phyloP scores from a whole-genome alignment of 306 rosid genomes.

The Neltuma alba region DNA sequence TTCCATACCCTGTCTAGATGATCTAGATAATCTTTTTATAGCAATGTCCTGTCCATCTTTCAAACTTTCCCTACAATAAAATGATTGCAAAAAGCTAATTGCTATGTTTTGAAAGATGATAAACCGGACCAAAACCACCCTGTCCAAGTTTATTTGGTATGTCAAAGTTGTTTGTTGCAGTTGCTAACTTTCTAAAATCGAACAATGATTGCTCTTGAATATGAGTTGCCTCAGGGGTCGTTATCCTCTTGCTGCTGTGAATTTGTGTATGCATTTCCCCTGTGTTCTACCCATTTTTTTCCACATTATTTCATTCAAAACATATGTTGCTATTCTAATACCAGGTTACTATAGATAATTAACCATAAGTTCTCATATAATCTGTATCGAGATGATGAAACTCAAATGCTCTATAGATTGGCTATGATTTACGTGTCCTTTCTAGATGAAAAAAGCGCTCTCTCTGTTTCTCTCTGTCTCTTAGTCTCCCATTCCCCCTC shows the following conservation, averaged over 20 bases:
- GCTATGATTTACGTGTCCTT: no score
- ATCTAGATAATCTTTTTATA: constrained; percentile 27
- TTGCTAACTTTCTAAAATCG: constrained; percentile 22
- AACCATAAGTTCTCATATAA: no score
- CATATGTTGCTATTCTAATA: no score
- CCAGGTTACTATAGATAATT: not conserved
- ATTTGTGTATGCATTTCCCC: not conserved
- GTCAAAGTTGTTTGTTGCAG: constrained; percentile 38
- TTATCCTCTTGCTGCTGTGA: not conserved
- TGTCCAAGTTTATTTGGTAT: not conserved
- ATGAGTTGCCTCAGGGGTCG: not conserved
- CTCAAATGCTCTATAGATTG: not conserved
- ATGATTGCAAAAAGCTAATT: no score
- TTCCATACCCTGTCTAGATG: constrained; percentile 31
- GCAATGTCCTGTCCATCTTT: constrained; percentile 27
- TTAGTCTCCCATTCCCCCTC: no score
- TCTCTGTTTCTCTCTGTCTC: no score
- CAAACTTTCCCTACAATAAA: constrained; percentile 19
- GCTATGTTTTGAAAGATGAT: no score
- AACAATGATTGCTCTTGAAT: constrained; percentile 31
- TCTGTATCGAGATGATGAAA: not conserved
- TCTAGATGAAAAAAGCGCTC: no score
- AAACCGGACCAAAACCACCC: not conserved
- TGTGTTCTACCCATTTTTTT: not conserved
- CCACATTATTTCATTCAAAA: not conserved